phyloP scores from a whole-genome alignment of 1,284 basidiomycete species.

The Puccinia horiana region DNA sequence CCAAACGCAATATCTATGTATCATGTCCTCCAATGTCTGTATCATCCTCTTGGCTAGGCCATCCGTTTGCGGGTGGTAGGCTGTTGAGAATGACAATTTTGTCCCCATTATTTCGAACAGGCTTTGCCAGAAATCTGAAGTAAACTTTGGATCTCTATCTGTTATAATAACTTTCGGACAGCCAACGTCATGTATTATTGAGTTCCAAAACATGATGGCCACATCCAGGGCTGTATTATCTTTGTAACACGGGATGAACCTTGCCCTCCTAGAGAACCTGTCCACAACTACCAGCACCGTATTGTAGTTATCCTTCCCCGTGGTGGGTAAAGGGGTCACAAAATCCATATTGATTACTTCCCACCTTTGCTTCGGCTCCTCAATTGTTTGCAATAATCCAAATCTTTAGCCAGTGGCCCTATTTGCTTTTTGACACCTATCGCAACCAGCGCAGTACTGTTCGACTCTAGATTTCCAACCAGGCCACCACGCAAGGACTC shows the following conservation, averaged over 20 bases:
- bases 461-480: background rate
- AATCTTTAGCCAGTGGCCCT: background rate
- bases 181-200: background rate
- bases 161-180: background rate
- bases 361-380: background rate
- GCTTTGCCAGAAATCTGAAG: background rate
- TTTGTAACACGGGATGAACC: background rate
- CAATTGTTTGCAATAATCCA: background rate
- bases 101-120: background rate
- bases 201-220: background rate
- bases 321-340: background rate
- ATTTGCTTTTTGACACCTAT: background rate
- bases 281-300: background rate
- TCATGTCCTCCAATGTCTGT: constrained; percentile 21
- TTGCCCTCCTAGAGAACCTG: background rate
- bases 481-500: background rate
- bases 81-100: constrained; percentile 1
- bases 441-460: background rate
- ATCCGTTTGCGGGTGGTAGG: constrained; percentile 26
- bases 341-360: background rate
- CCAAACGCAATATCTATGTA: constrained; percentile 13
- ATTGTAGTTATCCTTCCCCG: background rate
- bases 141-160: background rate
- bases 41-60: constrained; percentile 26
- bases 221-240: background rate